Base-by-base conservation (phyloP, 108 stramenopile genomes). In the Fragilaria crotonensis region DNA sequence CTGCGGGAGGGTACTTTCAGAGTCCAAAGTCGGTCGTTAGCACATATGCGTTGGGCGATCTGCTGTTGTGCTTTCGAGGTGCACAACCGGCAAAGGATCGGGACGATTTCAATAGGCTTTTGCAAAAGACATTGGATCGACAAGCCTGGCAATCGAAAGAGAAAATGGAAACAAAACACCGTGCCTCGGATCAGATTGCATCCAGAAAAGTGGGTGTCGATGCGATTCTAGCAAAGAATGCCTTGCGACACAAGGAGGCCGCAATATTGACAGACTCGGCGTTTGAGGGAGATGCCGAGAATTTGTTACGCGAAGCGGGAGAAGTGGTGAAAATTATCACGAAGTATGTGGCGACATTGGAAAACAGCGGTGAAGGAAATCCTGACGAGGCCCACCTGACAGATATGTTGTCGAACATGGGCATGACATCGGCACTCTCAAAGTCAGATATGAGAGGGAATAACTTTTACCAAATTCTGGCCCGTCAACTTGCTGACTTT, bases 401-500 rank as follows among this genome's bases (percentile, higher is more conserved):
- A 1, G 60, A 63, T n/a, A 63, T 93, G 71, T 36, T 96, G 54
- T 68, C 82, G 61, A 78, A 89, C 61, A 92, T 99, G 85, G 98
- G 98, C 31, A 93, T 97, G 76, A 81, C 93, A 32, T 91, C 91
- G 25, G 96, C 97, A 5, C 75, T 97, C 27, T 90, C 96, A 11
- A 83, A 81, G 60, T 57, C 63, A 9, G 70, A 87, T 52, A 63
- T 85, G 7, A 80, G 91, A 48, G 61, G 58, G 17, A 55, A 67
- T 11, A 61, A 59, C 11, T 96, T 94, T 67, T 92, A 97, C 63
- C 74, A 90, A 62, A 73, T 87, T 48, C 68, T 98, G 62, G 95
- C 98, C 21, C 81, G 96, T 26, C 95, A 99, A 85, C 64, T 99
- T 52, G 90, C 87, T 7, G 96, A 96, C 48, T 95, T 98, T 74